Evolutionary conservation across 257 asterid species (phyloP).

Genomic region (Solanum okadae): DNA sequence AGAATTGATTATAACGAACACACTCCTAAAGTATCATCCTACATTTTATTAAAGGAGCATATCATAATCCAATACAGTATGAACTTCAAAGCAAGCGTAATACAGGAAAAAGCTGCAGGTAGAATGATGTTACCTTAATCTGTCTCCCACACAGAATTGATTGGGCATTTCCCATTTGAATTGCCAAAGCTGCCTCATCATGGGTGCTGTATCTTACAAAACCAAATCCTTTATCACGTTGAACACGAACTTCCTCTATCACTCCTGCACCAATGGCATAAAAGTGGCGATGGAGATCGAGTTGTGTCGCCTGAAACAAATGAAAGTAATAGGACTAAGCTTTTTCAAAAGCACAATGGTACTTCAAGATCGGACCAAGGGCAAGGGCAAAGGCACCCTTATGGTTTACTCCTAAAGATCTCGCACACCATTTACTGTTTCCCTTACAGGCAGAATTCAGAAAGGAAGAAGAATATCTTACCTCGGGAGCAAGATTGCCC

Average conservation of each 20-base stretch:
- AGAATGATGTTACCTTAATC: conserved; percentile 56
- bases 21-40: background rate
- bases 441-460: background rate
- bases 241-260: conserved; percentile 89
- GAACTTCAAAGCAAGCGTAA: background rate
- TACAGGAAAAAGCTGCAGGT: background rate
- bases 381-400: background rate
- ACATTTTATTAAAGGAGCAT: background rate
- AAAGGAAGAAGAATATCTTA: conserved; percentile 3
- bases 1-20: background rate
- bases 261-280: conserved; percentile 82
- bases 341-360: background rate
- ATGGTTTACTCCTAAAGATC: background rate
- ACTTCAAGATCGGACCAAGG: background rate
- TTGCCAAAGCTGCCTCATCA: conserved; percentile 86
- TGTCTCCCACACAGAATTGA: conserved; percentile 64
- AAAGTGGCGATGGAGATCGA: conserved; percentile 92
- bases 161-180: conserved; percentile 74
- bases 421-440: background rate
- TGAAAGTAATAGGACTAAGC: background rate
- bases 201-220: conserved; percentile 84
- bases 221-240: conserved; percentile 96
- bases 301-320: conserved; percentile 65
- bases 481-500: conserved; percentile 96
- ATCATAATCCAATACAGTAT: background rate